Base-by-base conservation (phyloP, 2,329 filamentous ascomycete genomes). In the Trichoderma citrinoviride region DNA sequence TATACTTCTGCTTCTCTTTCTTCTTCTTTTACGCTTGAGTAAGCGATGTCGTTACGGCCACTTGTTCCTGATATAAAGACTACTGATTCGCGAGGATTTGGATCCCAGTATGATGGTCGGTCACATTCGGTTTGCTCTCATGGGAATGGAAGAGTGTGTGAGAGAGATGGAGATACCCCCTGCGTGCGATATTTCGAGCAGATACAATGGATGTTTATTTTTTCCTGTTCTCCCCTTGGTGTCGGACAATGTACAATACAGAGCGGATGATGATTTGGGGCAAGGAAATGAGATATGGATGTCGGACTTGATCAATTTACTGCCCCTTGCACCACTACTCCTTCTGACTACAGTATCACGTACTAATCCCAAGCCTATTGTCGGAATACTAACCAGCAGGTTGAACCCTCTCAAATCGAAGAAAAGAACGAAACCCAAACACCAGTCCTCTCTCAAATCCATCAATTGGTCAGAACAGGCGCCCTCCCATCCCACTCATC, bases 401-500 rank as follows among this genome's bases (percentile, higher is more conserved):
- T n/a, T n/a, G 40, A 17, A 41, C 27, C 27, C 27, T 5, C 1
- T 7, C 6, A 33, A 33, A 8, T 8, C 29, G 10, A 8, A 8
- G 10, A 10, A 3, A 37, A 3, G 2, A 10, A 37, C 10, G 3
- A 37, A 12, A 10, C 10, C 33, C 14, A 7, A 15, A 4, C 41
- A 5, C 17, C 41, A 17, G 12, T 6, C 3, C 41, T 19, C 17
- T 15, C 17, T 19, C 41, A 33, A 27, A n/a, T 1, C 6, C 10
- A 17, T 41, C 68, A 79, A 66, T 82, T 81, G 15, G 78, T 75
- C 62, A 85, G 77, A 2, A 84, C 80, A 4, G 82, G 82, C 1
- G 80, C 75, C 43, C 62, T 76, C 7, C 77, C 72, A 68, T 81
- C 75, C 77, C 79, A 84, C 7, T 76, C 71, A 3, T 70, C 68